Conservation (phyloP, 208 protist genomes). For the Wallacemonas sp. region DNA sequence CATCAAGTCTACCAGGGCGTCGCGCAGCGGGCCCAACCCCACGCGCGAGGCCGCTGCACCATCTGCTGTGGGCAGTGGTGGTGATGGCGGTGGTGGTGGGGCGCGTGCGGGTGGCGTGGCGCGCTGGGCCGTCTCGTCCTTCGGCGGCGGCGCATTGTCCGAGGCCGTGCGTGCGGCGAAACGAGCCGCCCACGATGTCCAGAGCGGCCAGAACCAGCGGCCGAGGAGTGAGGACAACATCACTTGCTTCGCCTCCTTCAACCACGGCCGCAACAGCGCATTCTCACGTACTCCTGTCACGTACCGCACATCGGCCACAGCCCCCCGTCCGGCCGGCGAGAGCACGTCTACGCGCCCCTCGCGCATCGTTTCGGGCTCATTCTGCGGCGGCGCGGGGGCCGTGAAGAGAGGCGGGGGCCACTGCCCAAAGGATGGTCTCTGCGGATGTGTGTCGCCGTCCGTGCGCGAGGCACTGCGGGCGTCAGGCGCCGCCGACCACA, state of each 20-base stretch:
- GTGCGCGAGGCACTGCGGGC: background rate
- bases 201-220: conserved; percentile 25
- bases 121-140: too few relatives aligned
- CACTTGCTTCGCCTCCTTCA: conserved; percentile 19
- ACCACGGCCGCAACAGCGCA: conserved; percentile 22
- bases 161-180: background rate
- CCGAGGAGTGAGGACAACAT: conserved; percentile 17
- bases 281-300: conserved; percentile 18
- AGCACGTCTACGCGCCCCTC: too few relatives aligned
- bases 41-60: too few relatives aligned
- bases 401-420: conserved; percentile 3
- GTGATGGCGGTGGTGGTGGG: background rate
- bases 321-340: too few relatives aligned
- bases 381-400: background rate
- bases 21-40: background rate
- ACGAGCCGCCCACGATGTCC: conserved; percentile 2
- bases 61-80: too few relatives aligned
- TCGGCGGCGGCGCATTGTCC: background rate
- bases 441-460: too few relatives aligned
- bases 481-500: too few relatives aligned
- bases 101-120: too few relatives aligned
- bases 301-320: conserved; percentile 25
- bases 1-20: background rate
- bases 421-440: background rate
- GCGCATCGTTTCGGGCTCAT: too few relatives aligned